Conservation (phyloP, 164 flowering plant genomes). For the Macadamia integrifolia region DNA sequence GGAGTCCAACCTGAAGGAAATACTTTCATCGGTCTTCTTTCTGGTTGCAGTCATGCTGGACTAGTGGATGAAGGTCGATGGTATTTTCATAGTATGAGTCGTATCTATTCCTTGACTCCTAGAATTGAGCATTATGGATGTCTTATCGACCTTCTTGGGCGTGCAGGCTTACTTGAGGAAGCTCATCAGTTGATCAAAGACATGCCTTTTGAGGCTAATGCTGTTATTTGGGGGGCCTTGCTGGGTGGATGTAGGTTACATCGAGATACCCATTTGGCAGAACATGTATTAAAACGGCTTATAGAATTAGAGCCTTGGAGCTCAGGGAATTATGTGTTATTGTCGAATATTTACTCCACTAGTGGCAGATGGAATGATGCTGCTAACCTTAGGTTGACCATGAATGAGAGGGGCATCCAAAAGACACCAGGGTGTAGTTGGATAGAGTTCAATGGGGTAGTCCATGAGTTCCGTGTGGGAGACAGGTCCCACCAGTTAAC, state of each 20-base stretch:
- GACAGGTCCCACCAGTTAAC: slow-evolving; percentile 20
- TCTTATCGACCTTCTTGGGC: slow-evolving; percentile 31
- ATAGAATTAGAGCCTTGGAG: slow-evolving; percentile 29
- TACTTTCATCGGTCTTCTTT: slow-evolving; percentile 31
- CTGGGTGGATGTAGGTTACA: slow-evolving; percentile 29
- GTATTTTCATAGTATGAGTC: slow-evolving; percentile 19
- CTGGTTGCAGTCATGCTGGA: slow-evolving; percentile 28
- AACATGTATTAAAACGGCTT: slow-evolving; percentile 20
- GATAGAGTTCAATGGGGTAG: slow-evolving; percentile 24
- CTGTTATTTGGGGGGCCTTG: slow-evolving; percentile 31
- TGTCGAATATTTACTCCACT: slow-evolving; percentile 24
- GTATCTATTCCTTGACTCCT: slow-evolving; percentile 16
- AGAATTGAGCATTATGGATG: slow-evolving; percentile 35
- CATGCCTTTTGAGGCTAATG: slow-evolving; percentile 34
- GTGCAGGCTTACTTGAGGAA: slow-evolving; percentile 26
- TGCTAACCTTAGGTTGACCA: slow-evolving; percentile 19
- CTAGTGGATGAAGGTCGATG: slow-evolving; percentile 26
- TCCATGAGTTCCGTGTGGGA: slow-evolving; percentile 31
- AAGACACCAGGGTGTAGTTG: slow-evolving; percentile 32
- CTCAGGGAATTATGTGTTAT: slow-evolving; percentile 28
- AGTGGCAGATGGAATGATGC: slow-evolving; percentile 29
- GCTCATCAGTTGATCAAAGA: slow-evolving; percentile 25
- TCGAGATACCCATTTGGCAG: slow-evolving; percentile 21
- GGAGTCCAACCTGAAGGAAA: slow-evolving; percentile 25
- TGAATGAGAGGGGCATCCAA: slow-evolving; percentile 18